Conservation (phyloP, 352 stramenopile genomes). For the Globisporangium sylvaticum region DNA sequence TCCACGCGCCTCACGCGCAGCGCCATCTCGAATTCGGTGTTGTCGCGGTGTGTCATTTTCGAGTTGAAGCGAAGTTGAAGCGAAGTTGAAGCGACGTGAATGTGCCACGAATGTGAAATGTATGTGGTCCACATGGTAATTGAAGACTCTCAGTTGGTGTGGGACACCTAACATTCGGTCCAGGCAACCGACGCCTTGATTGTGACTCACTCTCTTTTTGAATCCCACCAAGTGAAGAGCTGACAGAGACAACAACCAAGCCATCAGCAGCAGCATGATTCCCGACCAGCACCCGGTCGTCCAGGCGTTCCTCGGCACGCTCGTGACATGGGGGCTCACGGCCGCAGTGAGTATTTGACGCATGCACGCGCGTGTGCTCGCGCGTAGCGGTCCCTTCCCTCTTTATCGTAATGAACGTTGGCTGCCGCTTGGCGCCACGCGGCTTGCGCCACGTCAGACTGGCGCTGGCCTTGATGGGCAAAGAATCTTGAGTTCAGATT, state of each 20-base stretch:
- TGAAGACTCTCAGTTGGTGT: constrained; percentile 5
- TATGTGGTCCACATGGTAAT: not conserved
- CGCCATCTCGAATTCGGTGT: constrained; percentile 35
- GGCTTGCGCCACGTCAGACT: constrained; percentile 1
- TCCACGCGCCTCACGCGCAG: constrained; percentile 45
- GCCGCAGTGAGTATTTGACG: constrained; percentile 39
- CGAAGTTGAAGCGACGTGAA: not conserved
- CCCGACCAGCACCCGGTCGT: constrained; percentile 65
- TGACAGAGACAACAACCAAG: not conserved
- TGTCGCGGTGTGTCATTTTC: not conserved
- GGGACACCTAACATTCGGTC: not conserved
- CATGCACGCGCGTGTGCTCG: not conserved
- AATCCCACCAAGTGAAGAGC: constrained; percentile 2
- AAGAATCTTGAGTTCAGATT: not conserved
- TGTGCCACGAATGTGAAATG: not conserved
- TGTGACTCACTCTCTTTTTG: not conserved
- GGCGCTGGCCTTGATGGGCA: not conserved
- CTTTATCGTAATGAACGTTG: not conserved
- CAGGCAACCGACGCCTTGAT: too few species aligned
- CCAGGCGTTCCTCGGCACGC: constrained; percentile 77
- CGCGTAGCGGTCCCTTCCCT: not conserved
- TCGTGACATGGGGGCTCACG: constrained; percentile 84
- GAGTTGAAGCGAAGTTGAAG: not conserved
- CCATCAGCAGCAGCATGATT: constrained; percentile 49
- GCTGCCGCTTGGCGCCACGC: not conserved